Evolutionary conservation across 1,139 yeast genomes (phyloP).

Genomic region (Lodderomyces oxycetoniae): DNA sequence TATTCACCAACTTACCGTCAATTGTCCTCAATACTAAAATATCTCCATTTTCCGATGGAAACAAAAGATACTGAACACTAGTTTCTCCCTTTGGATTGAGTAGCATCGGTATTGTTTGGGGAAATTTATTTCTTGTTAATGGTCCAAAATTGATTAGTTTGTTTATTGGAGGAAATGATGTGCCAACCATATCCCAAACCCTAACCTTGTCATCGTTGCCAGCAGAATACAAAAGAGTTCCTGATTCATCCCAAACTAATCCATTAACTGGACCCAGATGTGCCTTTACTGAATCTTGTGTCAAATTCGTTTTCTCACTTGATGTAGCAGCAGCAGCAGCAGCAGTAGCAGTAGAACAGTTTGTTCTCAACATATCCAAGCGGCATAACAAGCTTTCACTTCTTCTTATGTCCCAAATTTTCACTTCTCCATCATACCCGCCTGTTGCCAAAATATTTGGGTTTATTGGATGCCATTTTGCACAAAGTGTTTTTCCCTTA

Average conservation of each 20-base stretch:
- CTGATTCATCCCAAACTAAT: slow-evolving; percentile 61
- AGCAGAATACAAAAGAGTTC: slow-evolving; percentile 54
- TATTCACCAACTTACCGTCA: slow-evolving; percentile 58
- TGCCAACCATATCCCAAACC: slow-evolving; percentile 61
- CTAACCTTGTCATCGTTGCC: slow-evolving; percentile 77
- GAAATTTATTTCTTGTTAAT: slow-evolving; percentile 59
- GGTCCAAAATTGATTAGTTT: slow-evolving; percentile 76
- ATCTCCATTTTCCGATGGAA: slow-evolving; percentile 80
- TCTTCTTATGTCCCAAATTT: slow-evolving; percentile 73
- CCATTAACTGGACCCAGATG: slow-evolving; percentile 78
- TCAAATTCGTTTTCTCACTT: slow-evolving; percentile 21
- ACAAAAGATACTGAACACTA: slow-evolving; percentile 54
- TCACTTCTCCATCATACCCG: slow-evolving; percentile 67
- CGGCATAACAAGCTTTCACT: slow-evolving; percentile 61
- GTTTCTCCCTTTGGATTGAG: slow-evolving; percentile 45
- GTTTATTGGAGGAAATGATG: slow-evolving; percentile 48
- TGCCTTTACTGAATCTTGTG: slow-evolving; percentile 45
- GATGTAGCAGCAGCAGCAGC: slow-evolving; percentile 16
- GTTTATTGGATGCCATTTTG: slow-evolving; percentile 74
- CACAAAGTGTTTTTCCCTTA: slow-evolving; percentile 56
- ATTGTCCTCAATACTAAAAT: slow-evolving; percentile 56
- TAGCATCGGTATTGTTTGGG: slow-evolving; percentile 44
- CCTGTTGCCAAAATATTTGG: slow-evolving; percentile 65
- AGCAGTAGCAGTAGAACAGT: slow-evolving; percentile 13
- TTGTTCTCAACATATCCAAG: slow-evolving; percentile 48